Conservation (phyloP, 331 rosid genomes). For the Malus hybrid region DNA sequence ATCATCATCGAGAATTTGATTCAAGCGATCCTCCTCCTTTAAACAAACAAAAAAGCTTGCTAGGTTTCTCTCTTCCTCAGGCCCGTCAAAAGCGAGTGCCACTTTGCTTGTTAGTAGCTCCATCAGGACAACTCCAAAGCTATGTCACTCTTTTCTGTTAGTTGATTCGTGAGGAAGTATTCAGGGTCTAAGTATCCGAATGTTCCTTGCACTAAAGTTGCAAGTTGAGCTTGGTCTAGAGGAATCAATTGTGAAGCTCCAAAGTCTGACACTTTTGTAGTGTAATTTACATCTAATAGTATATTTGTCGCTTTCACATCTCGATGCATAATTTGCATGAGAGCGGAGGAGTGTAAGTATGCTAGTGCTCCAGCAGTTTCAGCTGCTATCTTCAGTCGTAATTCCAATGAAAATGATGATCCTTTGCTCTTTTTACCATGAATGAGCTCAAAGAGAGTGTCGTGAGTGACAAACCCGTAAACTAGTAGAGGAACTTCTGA, state of each 20-base stretch:
- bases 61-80: neutral
- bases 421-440: neutral
- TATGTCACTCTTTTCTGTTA: conserved; percentile 10
- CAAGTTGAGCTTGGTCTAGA: neutral
- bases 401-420: conserved; percentile 4
- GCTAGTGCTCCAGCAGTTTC: no score
- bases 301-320: conserved; percentile 6
- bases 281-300: conserved; percentile 1
- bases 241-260: conserved; percentile 1
- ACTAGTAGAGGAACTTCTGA: conserved; percentile 8
- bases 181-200: conserved; percentile 17
- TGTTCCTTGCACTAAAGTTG: conserved; percentile 17
- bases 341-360: neutral
- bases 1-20: conserved; percentile 1
- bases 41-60: neutral
- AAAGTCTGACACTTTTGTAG: neutral
- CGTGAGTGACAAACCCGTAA: conserved; percentile 3
- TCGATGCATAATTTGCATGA: conserved; percentile 3
- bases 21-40: neutral
- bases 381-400: neutral
- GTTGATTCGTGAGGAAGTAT: neutral
- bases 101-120: neutral
- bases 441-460: neutral
- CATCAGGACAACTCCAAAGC: neutral
- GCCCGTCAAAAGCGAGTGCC: neutral